Base-by-base conservation (phyloP, 257 asterid genomes). In the Anisodus acutangulus region DNA sequence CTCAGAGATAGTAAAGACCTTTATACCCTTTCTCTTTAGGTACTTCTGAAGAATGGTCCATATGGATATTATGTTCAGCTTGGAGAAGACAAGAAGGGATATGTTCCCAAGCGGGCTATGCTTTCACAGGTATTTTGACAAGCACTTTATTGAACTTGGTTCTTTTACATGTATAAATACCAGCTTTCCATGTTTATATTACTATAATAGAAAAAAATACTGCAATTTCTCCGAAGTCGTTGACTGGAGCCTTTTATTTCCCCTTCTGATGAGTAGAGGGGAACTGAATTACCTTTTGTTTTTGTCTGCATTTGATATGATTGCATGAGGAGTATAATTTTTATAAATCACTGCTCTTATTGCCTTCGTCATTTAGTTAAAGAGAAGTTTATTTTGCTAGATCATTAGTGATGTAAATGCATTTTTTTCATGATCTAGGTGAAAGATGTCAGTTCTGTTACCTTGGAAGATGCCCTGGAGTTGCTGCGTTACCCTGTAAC, bases 71-170 rank as follows among this genome's bases (percentile, higher is more conserved):
- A 96, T 83, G 91, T 93, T 86, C 99, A 96, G 92, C 93, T 94
- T 79, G 99, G 99, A 87, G 98, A 96, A 86, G 98, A 96, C 88
- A 92, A 93, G 84, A 88, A 90, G 84, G 98, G 99, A 66, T 89
- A 88, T 83, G 51, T 83, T 57, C 98, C 98, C 79, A 94, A 96
- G 91, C 93, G 99, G 83, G 95, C 95, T 63, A 92, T 97, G 0
- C 86, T 89, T 16, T 62, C 93, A 69, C 92, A 87, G 45, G 99
- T 94, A 90, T 26, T 92, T 83, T 62, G 43, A 15, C 47, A 51
- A 82, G 76, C 55, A 43, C 58, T 41, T 81, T 13, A 26, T 76
- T 31, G 45, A 49, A 76, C 81, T 12, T 76, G 45, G 63, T 76
- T 76, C 81, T 26, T 76, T 51, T 45, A 26, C 45, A 22, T 76